A percentile compares a stretch with the other conserved stretches of the same genome.
These are phyloP conservation scores for Pichia gijzeniarum DNA, from an alignment of 805 yeast species.

Conservation along the genomic window DNA sequence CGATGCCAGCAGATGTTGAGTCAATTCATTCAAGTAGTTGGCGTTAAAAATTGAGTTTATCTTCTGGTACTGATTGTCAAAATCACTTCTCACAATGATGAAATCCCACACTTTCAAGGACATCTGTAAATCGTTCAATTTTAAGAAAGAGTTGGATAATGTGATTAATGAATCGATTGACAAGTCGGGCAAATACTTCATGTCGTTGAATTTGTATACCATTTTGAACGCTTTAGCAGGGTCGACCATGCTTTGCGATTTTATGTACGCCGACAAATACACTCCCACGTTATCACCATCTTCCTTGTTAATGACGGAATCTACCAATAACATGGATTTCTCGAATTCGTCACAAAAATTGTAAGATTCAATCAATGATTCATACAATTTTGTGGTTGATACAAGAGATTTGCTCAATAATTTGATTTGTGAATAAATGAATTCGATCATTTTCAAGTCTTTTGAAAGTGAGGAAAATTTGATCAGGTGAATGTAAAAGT, in stretches of 20 bases:
- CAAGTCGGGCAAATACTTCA: conserved; percentile 32
- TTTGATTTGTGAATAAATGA: conserved; percentile 24
- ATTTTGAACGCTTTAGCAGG: conserved; percentile 24
- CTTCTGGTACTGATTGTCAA: conserved; percentile 17
- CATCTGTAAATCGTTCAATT: conserved; percentile 18
- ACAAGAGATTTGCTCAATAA: not conserved
- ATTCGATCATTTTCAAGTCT: conserved; percentile 34
- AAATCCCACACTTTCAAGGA: conserved; percentile 29
- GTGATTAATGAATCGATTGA: conserved; percentile 22
- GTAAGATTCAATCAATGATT: conserved; percentile 45
- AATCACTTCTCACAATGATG: conserved; percentile 28
- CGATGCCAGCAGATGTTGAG: conserved; percentile 17
- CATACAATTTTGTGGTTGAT: conserved; percentile 38
- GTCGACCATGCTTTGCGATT: conserved; percentile 22
- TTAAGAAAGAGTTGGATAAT: conserved; percentile 22
- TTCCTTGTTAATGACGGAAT: conserved; percentile 36
- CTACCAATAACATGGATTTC: conserved; percentile 51
- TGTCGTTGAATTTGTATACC: conserved; percentile 24
- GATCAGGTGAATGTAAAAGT: conserved; percentile 35
- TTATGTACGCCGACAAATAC: conserved; percentile 24
- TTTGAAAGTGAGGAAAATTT: conserved; percentile 34
- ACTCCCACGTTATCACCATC: conserved; percentile 17
- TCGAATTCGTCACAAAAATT: conserved; percentile 43
- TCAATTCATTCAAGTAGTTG: conserved; percentile 20
- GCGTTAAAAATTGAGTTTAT: conserved; percentile 15